These are phyloP conservation scores for Neurospora tetraspora DNA, from an alignment of 495 filamentous ascomycete genomes.

Conservation along the genomic window DNA sequence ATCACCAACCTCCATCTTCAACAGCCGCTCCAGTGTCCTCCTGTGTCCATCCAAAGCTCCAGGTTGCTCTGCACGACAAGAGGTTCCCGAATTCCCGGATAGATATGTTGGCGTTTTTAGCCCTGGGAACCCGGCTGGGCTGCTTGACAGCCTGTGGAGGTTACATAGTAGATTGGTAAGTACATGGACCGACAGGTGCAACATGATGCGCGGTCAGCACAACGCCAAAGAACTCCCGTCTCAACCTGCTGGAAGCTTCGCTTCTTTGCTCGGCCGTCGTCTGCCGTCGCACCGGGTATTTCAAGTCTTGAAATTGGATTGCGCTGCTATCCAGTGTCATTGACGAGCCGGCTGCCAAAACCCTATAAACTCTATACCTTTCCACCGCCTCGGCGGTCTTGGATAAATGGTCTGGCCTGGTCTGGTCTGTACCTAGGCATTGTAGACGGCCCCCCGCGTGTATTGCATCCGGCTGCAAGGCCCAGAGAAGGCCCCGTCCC, in stretches of 20 bases:
- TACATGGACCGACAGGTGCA: background rate
- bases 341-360: background rate
- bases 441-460: background rate
- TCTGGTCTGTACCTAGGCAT: background rate
- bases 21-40: background rate
- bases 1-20: constrained; percentile 7
- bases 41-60: background rate
- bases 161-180: background rate
- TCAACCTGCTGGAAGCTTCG: background rate
- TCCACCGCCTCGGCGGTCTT: background rate
- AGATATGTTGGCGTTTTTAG: background rate
- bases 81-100: background rate
- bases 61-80: background rate
- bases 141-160: background rate
- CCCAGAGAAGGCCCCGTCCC: background rate
- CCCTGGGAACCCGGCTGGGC: background rate
- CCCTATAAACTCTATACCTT: background rate
- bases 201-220: background rate
- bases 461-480: background rate
- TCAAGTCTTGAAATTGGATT: background rate
- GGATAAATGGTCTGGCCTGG: background rate
- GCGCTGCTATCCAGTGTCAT: background rate
- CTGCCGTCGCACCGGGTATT: background rate
- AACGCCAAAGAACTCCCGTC: background rate
- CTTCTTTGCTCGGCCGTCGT: background rate